Conservation (phyloP, 1,139 yeast species). For the Eremothecium cymbalariae region DNA sequence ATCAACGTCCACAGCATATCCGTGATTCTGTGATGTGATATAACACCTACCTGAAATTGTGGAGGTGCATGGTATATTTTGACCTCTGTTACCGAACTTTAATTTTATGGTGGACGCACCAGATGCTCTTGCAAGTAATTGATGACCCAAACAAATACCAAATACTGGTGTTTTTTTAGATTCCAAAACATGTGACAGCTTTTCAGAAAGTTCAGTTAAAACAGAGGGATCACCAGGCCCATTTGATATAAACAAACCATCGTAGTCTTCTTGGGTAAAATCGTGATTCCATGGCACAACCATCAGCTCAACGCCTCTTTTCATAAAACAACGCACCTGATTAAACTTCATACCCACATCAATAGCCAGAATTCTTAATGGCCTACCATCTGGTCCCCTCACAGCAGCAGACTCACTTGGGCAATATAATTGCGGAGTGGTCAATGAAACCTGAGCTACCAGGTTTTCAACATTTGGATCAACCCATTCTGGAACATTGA, state of each 20-base stretch:
- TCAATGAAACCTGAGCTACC: conserved; percentile 82
- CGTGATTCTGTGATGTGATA: conserved; percentile 98
- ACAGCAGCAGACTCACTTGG: conserved; percentile 45
- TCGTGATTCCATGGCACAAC: conserved; percentile 97
- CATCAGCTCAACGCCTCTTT: conserved; percentile 90
- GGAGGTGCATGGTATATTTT: conserved; percentile 96
- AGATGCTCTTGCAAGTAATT: conserved; percentile 87
- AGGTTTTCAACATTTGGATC: conserved; percentile 89
- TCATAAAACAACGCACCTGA: conserved; percentile 93
- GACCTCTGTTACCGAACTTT: conserved; percentile 99
- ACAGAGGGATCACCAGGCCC: conserved; percentile 99
- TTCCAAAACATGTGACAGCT: conserved; percentile 49
- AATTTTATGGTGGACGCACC: conserved; percentile 90
- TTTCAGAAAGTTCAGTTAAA: conserved; percentile 41
- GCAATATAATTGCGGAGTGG: conserved; percentile 60
- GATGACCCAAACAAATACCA: conserved; percentile 99
- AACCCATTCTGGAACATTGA: conserved; percentile 77
- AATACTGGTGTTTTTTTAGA: conserved; percentile 71
- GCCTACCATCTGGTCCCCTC: conserved; percentile 62
- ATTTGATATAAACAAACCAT: conserved; percentile 92
- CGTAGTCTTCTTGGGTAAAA: conserved; percentile 67
- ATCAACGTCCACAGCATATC: conserved; percentile 85
- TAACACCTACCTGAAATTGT: conserved; percentile 92
- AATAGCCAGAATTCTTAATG: conserved; percentile 75
- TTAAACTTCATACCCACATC: conserved; percentile 98